Percentiles rank a stretch among this genome's conserved stretches.
These are phyloP conservation scores for Trichosporon inkin DNA, from an alignment of 1,284 basidiomycete genomes.

Conservation along the genomic window DNA sequence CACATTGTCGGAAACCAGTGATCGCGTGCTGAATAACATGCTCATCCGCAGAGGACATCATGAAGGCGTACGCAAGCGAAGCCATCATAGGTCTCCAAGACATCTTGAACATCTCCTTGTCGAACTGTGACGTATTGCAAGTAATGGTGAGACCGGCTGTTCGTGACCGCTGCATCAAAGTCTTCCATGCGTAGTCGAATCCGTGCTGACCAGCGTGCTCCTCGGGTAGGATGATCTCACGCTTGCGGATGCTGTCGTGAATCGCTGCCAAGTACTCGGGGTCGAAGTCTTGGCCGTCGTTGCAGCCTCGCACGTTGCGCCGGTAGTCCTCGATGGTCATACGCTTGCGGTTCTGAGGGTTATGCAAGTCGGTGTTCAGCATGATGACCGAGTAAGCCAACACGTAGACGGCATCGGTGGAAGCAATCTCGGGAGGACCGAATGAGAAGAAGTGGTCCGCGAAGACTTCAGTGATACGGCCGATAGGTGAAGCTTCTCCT, in stretches of 20 bases:
- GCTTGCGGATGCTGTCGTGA: slow-evolving; percentile 89
- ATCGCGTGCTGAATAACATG: slow-evolving; percentile 93
- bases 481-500: slow-evolving; percentile 92
- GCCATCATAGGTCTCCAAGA: slow-evolving; percentile 90
- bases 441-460: slow-evolving; percentile 85
- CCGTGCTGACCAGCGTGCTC: slow-evolving; percentile 95
- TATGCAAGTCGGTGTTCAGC: slow-evolving; percentile 97
- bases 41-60: slow-evolving; percentile 85
- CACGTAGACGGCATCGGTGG: slow-evolving; percentile 90
- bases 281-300: slow-evolving; percentile 79
- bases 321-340: slow-evolving; percentile 96
- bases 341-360: slow-evolving; percentile 93
- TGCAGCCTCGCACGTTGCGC: slow-evolving; percentile 88
- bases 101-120: slow-evolving; percentile 85
- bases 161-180: slow-evolving; percentile 75
- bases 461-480: slow-evolving; percentile 91
- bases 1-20: slow-evolving; percentile 92
- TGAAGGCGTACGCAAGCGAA: slow-evolving; percentile 87
- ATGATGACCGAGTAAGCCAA: slow-evolving; percentile 94
- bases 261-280: slow-evolving; percentile 78
- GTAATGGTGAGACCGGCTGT: slow-evolving; percentile 72
- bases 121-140: slow-evolving; percentile 74
- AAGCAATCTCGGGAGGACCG: slow-evolving; percentile 78
- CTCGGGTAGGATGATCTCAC: slow-evolving; percentile 96
- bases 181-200: slow-evolving; percentile 99